Evolutionary conservation across 208 protist species (phyloP).

Genomic region (Acanthamoeba sp.): DNA sequence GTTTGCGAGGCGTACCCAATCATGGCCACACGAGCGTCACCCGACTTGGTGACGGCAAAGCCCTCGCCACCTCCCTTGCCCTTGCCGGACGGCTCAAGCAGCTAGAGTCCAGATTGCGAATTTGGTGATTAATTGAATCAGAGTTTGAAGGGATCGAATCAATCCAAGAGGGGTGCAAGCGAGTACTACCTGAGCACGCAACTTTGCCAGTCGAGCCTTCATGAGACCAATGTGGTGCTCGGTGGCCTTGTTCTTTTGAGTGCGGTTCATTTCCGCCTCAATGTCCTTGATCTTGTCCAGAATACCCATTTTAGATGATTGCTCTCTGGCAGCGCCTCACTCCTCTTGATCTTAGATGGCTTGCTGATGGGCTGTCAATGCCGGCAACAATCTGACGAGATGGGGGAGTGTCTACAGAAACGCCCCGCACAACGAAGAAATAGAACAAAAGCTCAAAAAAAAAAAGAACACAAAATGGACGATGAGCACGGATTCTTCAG

Average conservation of each 20-base stretch:
- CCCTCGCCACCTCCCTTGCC: constrained; percentile 88
- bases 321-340: background rate
- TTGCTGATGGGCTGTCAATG: too few relatives aligned
- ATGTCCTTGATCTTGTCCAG: constrained; percentile 98
- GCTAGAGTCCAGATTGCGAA: background rate
- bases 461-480: too few relatives aligned
- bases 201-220: constrained; percentile 97
- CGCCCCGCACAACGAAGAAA: too few relatives aligned
- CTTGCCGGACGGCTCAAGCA: constrained; percentile 88
- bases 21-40: constrained; percentile 91
- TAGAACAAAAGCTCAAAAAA: too few relatives aligned
- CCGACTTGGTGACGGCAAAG: constrained; percentile 97
- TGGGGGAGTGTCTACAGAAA: too few relatives aligned
- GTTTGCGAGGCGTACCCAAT: constrained; percentile 86
- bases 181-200: constrained; percentile 96
- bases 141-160: background rate
- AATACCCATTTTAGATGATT: constrained; percentile 93
- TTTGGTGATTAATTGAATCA: background rate
- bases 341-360: background rate
- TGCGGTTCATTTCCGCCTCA: constrained; percentile 97
- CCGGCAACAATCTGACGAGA: too few relatives aligned
- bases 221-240: constrained; percentile 97
- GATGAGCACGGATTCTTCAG: background rate
- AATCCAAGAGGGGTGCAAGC: too few relatives aligned
- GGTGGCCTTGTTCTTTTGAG: constrained; percentile 99